Conservation (phyloP, 1,284 basidiomycete genomes). For the Cryptococcus hybrid region DNA sequence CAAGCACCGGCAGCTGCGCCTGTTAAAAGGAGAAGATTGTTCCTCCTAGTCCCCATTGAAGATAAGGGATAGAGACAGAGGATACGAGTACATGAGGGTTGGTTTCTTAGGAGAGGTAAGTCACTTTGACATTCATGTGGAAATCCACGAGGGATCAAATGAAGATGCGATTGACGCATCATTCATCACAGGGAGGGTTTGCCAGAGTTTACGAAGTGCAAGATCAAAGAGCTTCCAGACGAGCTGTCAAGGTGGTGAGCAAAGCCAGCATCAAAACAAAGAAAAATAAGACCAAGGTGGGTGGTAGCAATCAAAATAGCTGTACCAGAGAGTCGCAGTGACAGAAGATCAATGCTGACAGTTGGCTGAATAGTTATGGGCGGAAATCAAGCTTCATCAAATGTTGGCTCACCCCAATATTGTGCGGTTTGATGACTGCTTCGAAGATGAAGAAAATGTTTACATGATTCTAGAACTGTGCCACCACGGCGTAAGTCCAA, state of each 20-base stretch:
- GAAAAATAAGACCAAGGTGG: slow-evolving; percentile 88
- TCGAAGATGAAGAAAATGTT: slow-evolving; percentile 93
- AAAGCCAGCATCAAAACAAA: slow-evolving; percentile 80
- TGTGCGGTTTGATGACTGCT: slow-evolving; percentile 88
- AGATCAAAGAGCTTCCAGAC: slow-evolving; percentile 61
- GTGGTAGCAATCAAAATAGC: slow-evolving; percentile 14
- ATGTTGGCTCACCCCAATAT: slow-evolving; percentile 91
- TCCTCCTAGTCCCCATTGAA: slow-evolving; percentile 77
- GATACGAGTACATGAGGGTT: slow-evolving; percentile 63
- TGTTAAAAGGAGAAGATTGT: slow-evolving; percentile 59
- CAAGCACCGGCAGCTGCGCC: slow-evolving; percentile 1
- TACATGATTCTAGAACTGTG: slow-evolving; percentile 97
- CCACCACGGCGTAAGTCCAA: slow-evolving; percentile 63
- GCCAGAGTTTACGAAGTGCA: slow-evolving; percentile 86
- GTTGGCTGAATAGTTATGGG: slow-evolving; percentile 69
- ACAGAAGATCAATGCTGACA: background rate
- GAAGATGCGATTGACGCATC: background rate
- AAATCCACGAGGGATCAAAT: background rate
- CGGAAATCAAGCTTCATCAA: slow-evolving; percentile 97
- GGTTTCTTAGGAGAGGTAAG: slow-evolving; percentile 83
- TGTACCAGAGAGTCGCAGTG: background rate
- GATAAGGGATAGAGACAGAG: slow-evolving; percentile 65
- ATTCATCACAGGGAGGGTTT: slow-evolving; percentile 69
- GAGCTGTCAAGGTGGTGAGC: slow-evolving; percentile 86
- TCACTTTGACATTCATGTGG: slow-evolving; percentile 8